Base-by-base conservation (phyloP, 129 eudicot species). In the Daucus carota region DNA sequence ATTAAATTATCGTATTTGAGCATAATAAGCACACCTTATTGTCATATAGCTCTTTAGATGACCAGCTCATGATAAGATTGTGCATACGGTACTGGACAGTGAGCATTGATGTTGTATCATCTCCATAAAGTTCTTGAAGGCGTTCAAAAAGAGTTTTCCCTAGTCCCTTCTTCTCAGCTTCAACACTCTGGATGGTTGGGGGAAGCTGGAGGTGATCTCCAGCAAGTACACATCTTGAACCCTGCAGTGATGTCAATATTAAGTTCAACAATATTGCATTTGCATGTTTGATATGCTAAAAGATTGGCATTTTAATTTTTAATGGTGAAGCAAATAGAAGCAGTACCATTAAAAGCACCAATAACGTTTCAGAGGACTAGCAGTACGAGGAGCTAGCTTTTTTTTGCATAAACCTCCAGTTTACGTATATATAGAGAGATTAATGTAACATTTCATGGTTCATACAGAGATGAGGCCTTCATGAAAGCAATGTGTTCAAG, bases 171-270 rank as follows among this genome's bases (percentile, higher is more conserved):
- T 89, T 87, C 84, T 89, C 97, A 44, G 97, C 99, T 87, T 91
- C 97, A 81, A 88, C 87, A 81, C 97, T 91, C 79, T 94, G 99
- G 75, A 94, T 86, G 65, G 99, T 94, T 75, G 99, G 99, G 72
- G 97, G 99, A 79, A 94, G 97, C 85, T 94, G 99, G 66, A 94
- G 93, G 84, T 94, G 99, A 80, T 94, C 99, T 54, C 99, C 99
- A 1, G 92, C 87, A 60, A 94, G 93, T 80, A 91, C 81, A 62
- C 99, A 94, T 76, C 97, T 89, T 69, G 96, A 74, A 68, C 99
- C 99, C 99, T 94, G 76, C 60, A 71, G 73, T 65, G 38, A 18
- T 29, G 26, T 43, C 59, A 62, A 60, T 36, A 43, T 69, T 22
- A 10, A 41, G 74, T 70, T 57, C 75, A 57, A 74, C 65, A 18